Conservation (phyloP, 495 filamentous ascomycete genomes). For the Penicillium cinerascens region DNA sequence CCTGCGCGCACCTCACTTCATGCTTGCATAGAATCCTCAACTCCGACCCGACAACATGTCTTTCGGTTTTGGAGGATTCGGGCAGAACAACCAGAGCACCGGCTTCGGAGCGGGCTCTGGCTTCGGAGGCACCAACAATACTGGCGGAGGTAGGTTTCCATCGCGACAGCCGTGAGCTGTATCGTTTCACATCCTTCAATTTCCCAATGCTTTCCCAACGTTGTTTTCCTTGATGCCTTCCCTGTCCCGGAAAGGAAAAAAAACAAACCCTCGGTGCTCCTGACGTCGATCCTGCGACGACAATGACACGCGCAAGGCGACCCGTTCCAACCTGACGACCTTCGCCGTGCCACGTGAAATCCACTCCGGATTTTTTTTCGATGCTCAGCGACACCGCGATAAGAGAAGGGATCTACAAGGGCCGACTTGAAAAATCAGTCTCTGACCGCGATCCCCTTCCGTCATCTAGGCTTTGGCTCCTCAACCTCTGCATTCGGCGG, state of each 20-base stretch:
- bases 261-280: constrained; percentile 31
- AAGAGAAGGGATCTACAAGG: constrained; percentile 43
- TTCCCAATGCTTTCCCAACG: constrained; percentile 19
- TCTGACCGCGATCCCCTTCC: constrained; percentile 43
- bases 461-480: constrained; percentile 59
- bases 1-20: constrained; percentile 25
- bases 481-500: constrained; percentile 39
- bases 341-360: constrained; percentile 17
- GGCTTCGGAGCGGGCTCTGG: constrained; percentile 45
- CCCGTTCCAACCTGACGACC: constrained; percentile 2
- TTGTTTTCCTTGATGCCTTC: constrained; percentile 9
- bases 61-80: constrained; percentile 55
- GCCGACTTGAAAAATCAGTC: constrained; percentile 24
- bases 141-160: constrained; percentile 45
- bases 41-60: constrained; percentile 41
- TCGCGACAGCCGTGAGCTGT: constrained; percentile 9
- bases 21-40: constrained; percentile 30
- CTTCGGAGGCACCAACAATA: constrained; percentile 36
- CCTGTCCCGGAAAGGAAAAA: neutral
- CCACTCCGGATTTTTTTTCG: constrained; percentile 24
- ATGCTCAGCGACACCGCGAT: constrained; percentile 33
- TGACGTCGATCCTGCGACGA: constrained; percentile 37
- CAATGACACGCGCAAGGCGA: constrained; percentile 23
- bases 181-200: constrained; percentile 10
- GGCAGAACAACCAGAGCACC: constrained; percentile 55